These are phyloP conservation scores for Knufia petricola DNA, from an alignment of 2,329 filamentous ascomycete species.

Conservation along the genomic window DNA sequence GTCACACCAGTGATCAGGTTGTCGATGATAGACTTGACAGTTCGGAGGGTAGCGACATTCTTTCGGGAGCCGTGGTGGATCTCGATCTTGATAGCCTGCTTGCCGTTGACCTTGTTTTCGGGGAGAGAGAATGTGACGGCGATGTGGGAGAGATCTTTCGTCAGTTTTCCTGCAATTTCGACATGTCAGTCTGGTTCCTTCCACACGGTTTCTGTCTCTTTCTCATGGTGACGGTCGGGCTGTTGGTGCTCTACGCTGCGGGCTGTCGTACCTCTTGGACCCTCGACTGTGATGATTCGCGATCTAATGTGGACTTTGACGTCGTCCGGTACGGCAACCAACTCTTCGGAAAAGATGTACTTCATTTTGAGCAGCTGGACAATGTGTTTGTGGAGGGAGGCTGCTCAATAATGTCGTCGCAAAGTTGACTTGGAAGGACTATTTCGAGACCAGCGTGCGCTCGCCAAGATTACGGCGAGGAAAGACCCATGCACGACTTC, in stretches of 20 bases:
- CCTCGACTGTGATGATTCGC: conserved; percentile 91
- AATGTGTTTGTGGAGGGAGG: conserved; percentile 26
- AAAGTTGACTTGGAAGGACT: conserved; percentile 2
- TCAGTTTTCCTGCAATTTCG: conserved; percentile 64
- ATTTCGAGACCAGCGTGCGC: too few species aligned
- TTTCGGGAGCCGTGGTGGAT: conserved; percentile 98
- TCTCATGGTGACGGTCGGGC: not conserved
- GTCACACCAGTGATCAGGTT: conserved; percentile 98
- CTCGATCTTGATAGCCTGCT: conserved; percentile 73
- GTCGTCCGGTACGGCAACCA: conserved; percentile 89
- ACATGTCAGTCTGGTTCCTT: conserved; percentile 10
- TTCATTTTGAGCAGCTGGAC: conserved; percentile 68
- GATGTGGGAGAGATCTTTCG: conserved; percentile 93
- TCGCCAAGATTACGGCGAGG: too few species aligned
- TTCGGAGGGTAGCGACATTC: conserved; percentile 94
- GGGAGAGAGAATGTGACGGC: conserved; percentile 90
- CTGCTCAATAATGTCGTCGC: conserved; percentile 11
- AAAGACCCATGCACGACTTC: too few species aligned
- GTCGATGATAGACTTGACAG: conserved; percentile 95
- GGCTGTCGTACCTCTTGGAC: conserved; percentile 66
- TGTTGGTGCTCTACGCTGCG: not conserved
- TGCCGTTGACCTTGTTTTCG: conserved; percentile 45
- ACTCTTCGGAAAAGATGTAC: conserved; percentile 99
- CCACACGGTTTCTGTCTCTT: conserved; percentile 10
- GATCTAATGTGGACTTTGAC: conserved; percentile 98